Evolutionary conservation across 805 yeast species (phyloP), one percentile per base, ranked within the genome.

Genomic region (Cyberlindnera mrakii): DNA sequence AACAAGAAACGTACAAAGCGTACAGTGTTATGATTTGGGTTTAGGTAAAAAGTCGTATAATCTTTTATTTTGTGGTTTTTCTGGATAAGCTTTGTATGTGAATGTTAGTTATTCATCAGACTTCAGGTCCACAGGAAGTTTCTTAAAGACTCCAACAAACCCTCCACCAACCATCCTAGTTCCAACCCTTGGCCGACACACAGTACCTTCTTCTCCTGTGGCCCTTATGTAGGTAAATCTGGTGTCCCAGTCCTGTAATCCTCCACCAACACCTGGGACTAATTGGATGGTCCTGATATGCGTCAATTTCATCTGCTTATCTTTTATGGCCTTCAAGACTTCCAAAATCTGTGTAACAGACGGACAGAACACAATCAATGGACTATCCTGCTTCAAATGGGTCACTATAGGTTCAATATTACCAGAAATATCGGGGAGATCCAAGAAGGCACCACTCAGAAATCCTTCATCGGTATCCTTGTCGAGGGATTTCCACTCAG

Each of bases 151-250:
- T 1, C 66, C 70, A 32, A 72, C 67, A 52, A 74, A 74, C 9
- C 79, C 80, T 32, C 80, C 80, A 17, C 76, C 78, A 32, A 68
- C 70, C 0, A 68, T 62, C 46, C 67, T 62, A 2, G 62, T 53
- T 0, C 77, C 78, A 20, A 74, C 78, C 50, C 66, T 69, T 3
- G 80, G 80, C 48, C 78, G 59, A 40, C 76, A 73, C 5, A 73
- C 75, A 44, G 65, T 54, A 2, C 67, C 75, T 5, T 55, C 52
- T 32, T 65, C 64, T 3, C 69, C 70, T 2, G 68, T 65, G 4
- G 67, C 64, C 53, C 68, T 63, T n/a, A 70, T 62, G 2, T 52
- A 44, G 1, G 75, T 54, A 31, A 57, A 56, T 38, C 77, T 55
- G 1, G 72, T 59, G 47, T 75, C 78, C 80, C 80, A 75, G 37